Conservation (phyloP, 2,329 filamentous ascomycete species). For the Colletotrichum camelliae region DNA sequence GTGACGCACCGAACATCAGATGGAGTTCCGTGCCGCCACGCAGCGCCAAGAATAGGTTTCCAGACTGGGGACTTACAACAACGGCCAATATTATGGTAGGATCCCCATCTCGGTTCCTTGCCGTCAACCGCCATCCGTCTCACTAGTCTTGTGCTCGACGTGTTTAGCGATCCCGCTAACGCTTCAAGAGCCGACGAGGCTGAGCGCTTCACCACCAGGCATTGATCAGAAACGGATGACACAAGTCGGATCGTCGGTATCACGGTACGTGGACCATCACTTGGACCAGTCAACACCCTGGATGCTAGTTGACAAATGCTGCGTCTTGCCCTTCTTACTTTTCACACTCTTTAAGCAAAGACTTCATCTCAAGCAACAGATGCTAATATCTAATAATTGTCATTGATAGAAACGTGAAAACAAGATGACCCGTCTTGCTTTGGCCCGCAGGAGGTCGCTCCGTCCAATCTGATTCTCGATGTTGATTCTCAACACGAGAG, state of each 20-base stretch:
- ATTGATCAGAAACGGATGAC: neutral
- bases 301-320: neutral
- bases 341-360: neutral
- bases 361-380: neutral
- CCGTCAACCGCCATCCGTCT: neutral
- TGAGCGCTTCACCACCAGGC: neutral
- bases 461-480: neutral
- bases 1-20: neutral
- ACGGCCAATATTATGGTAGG: neutral
- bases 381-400: neutral
- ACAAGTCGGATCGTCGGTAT: neutral
- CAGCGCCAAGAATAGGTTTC: neutral
- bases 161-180: neutral
- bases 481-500: neutral
- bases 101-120: neutral
- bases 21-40: neutral
- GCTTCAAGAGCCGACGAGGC: neutral
- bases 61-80: neutral
- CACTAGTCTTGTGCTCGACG: neutral
- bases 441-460: neutral
- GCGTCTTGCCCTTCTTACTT: neutral
- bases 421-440: neutral
- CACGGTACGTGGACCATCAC: neutral
- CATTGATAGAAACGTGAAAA: neutral
- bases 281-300: neutral